Evolutionary conservation across 2,329 filamentous ascomycete genomes (phyloP).

Genomic region (Botrytis tulipae): DNA sequence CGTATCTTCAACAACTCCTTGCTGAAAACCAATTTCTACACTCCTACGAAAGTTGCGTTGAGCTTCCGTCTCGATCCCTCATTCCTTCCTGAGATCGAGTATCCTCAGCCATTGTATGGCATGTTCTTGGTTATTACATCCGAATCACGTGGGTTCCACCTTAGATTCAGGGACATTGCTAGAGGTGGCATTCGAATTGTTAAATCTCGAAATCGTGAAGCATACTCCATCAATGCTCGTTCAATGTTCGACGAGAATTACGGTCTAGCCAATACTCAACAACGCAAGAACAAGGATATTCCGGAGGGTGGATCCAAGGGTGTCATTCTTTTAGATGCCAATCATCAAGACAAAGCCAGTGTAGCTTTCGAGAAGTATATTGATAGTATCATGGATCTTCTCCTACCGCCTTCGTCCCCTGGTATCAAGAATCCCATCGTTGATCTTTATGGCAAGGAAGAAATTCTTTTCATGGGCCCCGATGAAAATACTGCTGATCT

Average conservation of each 20-base stretch:
- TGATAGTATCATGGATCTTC: slow-evolving; percentile 93
- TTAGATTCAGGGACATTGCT: slow-evolving; percentile 95
- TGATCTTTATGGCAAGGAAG: slow-evolving; percentile 88
- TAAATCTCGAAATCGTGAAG: slow-evolving; percentile 94
- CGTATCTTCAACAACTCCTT: slow-evolving; percentile 90
- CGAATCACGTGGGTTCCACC: slow-evolving; percentile 94
- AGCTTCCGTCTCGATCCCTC: slow-evolving; percentile 89
- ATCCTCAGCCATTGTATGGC: slow-evolving; percentile 88
- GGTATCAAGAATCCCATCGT: slow-evolving; percentile 99
- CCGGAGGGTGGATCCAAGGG: slow-evolving; percentile 98
- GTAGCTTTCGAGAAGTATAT: slow-evolving; percentile 99
- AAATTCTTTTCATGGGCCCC: slow-evolving; percentile 97
- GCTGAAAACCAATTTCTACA: slow-evolving; percentile 93
- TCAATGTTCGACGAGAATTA: slow-evolving; percentile 99
- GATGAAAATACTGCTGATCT: slow-evolving; percentile 98
- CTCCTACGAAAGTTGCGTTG: slow-evolving; percentile 94
- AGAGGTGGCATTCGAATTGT: slow-evolving; percentile 98
- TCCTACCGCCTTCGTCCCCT: slow-evolving; percentile 83
- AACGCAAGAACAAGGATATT: slow-evolving; percentile 99
- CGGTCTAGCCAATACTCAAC: slow-evolving; percentile 94
- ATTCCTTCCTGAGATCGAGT: slow-evolving; percentile 89
- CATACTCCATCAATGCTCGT: slow-evolving; percentile 92
- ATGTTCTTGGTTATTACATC: slow-evolving; percentile 99
- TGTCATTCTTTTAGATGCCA: slow-evolving; percentile 89
- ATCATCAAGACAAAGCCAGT: slow-evolving; percentile 87